phyloP scores from a whole-genome alignment of 2,329 filamentous ascomycete species.

The Orbilia javanica region DNA sequence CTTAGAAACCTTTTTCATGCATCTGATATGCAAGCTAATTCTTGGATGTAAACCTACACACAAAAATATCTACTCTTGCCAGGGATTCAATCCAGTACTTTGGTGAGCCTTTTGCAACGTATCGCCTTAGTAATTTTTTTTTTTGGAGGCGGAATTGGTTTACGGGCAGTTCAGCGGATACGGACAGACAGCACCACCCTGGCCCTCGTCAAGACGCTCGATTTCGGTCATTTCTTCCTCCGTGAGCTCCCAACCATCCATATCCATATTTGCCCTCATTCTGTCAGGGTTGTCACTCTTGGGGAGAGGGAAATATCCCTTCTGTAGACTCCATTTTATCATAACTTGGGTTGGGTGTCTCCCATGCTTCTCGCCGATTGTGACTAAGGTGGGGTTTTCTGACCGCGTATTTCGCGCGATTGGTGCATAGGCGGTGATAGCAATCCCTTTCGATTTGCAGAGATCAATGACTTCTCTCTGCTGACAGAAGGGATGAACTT shows the following conservation, averaged over 20 bases:
- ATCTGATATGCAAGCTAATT: conserved; percentile 12
- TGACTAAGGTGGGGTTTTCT: conserved; percentile 74
- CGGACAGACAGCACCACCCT: conserved; percentile 47
- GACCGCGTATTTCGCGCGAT: conserved; percentile 79
- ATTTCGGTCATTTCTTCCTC: conserved; percentile 72
- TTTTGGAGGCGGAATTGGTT: not conserved
- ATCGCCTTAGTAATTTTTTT: not conserved
- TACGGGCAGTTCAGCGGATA: conserved; percentile 47
- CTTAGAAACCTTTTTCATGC: not conserved
- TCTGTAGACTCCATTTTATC: conserved; percentile 82
- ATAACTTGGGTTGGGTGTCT: conserved; percentile 81
- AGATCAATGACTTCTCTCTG: conserved; percentile 74
- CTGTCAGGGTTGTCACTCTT: conserved; percentile 76
- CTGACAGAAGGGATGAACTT: conserved; percentile 86
- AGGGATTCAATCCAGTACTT: not conserved
- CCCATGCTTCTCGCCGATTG: conserved; percentile 76
- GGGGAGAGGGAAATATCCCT: conserved; percentile 78
- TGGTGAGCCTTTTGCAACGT: not conserved
- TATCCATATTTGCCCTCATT: conserved; percentile 75
- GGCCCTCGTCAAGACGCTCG: conserved; percentile 76
- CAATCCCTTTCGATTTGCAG: conserved; percentile 75
- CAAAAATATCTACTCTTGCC: not conserved
- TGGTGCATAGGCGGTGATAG: conserved; percentile 83
- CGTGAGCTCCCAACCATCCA: conserved; percentile 74
- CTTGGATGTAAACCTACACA: conserved; percentile 3